Base-by-base conservation (phyloP, 2,329 filamentous ascomycete genomes). In the Zymoseptoria brevis region DNA sequence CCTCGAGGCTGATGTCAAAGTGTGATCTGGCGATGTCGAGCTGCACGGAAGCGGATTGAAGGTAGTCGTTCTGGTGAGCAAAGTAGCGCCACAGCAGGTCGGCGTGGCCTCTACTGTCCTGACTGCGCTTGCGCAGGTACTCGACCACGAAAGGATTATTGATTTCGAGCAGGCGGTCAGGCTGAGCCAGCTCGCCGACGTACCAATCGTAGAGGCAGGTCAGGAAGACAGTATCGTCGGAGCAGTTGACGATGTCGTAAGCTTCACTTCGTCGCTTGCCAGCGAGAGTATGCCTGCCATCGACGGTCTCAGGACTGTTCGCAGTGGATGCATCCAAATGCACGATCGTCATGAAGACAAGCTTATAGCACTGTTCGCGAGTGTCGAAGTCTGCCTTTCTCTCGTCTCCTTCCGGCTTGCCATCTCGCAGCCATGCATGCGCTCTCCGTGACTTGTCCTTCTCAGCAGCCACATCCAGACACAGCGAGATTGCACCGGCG, bases 151-250 rank as follows among this genome's bases (percentile, higher is more conserved):
- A 92, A 0, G 87, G 84, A 4, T 92, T 96, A 59, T 92, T 84
- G 55, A 94, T 90, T 41, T 87, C 85, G 35, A 99, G 83, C 26
- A 99, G 82, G 13, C 91, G 87, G 63, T 96, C 90, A 8, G 85
- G 88, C 85, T 89, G 92, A 19, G 88, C 87, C 72, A 92, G 41
- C n/a, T 59, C 87, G 57, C 82, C 76, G 65, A 97, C 86, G 74
- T 99, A 99, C 93, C 94, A 99, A 69, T 96, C 92, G 72, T 96
- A 99, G n/a, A 99, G 81, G 68, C 90, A 90, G 62, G 90, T 95
- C 72, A 97, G 88, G 77, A 99, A 99, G 4, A 96, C 89, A 69
- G 96, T 90, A 66, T 99, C 94, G 13, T 87, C 83, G 0, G 93
- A 96, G 60, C 83, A 83, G 70, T 95, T 90, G 67, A 99, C 91